phyloP scores from a whole-genome alignment of 2,329 filamentous ascomycete species.

The Cytospora chrysosperma region DNA sequence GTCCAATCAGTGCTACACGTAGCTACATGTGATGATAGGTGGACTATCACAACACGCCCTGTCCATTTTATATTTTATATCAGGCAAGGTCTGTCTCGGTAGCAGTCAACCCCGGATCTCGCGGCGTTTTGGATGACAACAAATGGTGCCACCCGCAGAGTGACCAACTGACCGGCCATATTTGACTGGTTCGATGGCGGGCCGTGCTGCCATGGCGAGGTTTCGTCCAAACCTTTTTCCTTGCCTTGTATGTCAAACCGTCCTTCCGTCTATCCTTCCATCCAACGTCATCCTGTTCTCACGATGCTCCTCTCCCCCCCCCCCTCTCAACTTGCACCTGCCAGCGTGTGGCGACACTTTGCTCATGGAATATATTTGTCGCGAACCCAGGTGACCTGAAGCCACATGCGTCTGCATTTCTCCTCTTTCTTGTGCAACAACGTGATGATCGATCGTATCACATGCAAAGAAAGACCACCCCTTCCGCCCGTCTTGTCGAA shows the following conservation, averaged over 20 bases:
- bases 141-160: not conserved
- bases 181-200: not conserved
- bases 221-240: not conserved
- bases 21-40: not conserved
- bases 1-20: too few relatives aligned
- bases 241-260: not conserved
- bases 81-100: not conserved
- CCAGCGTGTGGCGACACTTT: not conserved
- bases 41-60: too few relatives aligned
- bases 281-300: not conserved
- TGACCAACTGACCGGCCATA: too few relatives aligned
- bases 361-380: not conserved
- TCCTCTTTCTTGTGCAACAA: not conserved
- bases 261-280: too few relatives aligned
- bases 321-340: not conserved
- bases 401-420: not conserved
- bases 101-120: not conserved
- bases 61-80: too few relatives aligned
- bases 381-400: conserved; percentile 2
- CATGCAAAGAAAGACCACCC: conserved; percentile 13
- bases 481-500: not conserved
- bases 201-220: not conserved
- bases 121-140: not conserved
- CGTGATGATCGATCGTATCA: conserved; percentile 5
- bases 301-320: not conserved